Evolutionary conservation across 192 early-diverging fungal genomes (phyloP).

Genomic region (Linnemannia schmuckeri): DNA sequence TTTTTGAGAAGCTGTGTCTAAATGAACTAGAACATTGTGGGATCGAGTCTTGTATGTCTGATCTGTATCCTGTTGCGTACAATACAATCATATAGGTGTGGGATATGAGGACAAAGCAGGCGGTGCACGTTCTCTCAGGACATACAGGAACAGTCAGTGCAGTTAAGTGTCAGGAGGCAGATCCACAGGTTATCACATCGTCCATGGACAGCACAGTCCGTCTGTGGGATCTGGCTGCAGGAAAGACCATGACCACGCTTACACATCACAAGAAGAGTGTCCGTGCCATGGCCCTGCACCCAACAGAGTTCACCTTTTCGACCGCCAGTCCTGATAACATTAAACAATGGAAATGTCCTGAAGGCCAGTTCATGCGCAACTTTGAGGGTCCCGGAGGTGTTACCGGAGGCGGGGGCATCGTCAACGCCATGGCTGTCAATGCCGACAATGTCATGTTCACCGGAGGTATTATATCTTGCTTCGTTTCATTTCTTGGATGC

Average conservation of each 20-base stretch:
- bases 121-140: conserved; percentile 89
- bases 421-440: conserved; percentile 92
- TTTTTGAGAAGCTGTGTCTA: neutral
- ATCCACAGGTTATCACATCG: conserved; percentile 95
- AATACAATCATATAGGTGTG: conserved; percentile 74
- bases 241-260: conserved; percentile 92
- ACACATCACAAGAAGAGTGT: conserved; percentile 99
- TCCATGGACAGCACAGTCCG: conserved; percentile 94
- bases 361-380: conserved; percentile 96
- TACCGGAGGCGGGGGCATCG: conserved; percentile 87
- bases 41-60: neutral
- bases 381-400: conserved; percentile 88
- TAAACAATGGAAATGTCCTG: conserved; percentile 97
- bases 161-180: conserved; percentile 93
- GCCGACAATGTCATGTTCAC: conserved; percentile 94
- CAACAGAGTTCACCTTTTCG: conserved; percentile 94
- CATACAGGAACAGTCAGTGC: conserved; percentile 89
- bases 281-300: conserved; percentile 91
- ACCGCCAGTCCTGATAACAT: conserved; percentile 92
- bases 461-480: conserved; percentile 75
- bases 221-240: conserved; percentile 98
- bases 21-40: neutral
- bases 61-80: conserved; percentile 13
- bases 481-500: neutral
- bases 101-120: conserved; percentile 98